phyloP scores from a whole-genome alignment of 352 stramenopile species.

The Pythium graminicola region DNA sequence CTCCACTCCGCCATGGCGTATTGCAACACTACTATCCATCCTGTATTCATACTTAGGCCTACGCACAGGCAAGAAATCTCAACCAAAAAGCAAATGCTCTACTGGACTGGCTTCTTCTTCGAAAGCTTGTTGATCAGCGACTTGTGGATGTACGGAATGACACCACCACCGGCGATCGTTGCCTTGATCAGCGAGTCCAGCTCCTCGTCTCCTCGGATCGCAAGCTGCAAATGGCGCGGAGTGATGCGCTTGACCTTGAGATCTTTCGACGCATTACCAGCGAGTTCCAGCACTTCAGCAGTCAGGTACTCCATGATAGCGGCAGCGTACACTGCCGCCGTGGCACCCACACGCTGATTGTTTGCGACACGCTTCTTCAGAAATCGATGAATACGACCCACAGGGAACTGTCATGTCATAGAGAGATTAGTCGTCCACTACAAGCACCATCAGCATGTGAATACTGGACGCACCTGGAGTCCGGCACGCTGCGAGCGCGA shows the following conservation, averaged over 20 bases:
- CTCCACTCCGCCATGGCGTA: not conserved
- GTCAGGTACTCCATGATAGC: conserved; percentile 99
- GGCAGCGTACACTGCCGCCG: conserved; percentile 98
- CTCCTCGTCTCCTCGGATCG: conserved; percentile 99
- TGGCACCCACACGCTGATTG: conserved; percentile 98
- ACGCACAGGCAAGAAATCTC: not conserved
- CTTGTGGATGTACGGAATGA: conserved; percentile 99
- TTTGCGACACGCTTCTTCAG: conserved; percentile 98
- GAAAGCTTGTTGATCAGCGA: conserved; percentile 98
- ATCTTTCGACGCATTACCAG: conserved; percentile 96
- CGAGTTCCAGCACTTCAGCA: conserved; percentile 99
- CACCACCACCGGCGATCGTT: conserved; percentile 99
- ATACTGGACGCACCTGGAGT: conserved; percentile 91
- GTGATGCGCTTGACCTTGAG: conserved; percentile 98
- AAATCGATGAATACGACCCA: conserved; percentile 99
- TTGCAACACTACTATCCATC: not conserved
- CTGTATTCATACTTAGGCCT: conserved; percentile 19
- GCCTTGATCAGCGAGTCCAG: conserved; percentile 99
- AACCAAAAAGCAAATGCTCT: conserved; percentile 9
- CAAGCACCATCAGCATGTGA: not conserved
- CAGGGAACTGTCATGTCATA: conserved; percentile 89
- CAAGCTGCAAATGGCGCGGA: conserved; percentile 98
- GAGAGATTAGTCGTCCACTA: not conserved
- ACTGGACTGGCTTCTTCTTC: conserved; percentile 83
- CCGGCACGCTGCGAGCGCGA: conserved; percentile 97